A percentile compares a stretch with the other conserved stretches of the same genome.
These are phyloP conservation scores for Thermothielavioides terrestris DNA, from an alignment of 495 filamentous ascomycete genomes.

Conservation along the genomic window DNA sequence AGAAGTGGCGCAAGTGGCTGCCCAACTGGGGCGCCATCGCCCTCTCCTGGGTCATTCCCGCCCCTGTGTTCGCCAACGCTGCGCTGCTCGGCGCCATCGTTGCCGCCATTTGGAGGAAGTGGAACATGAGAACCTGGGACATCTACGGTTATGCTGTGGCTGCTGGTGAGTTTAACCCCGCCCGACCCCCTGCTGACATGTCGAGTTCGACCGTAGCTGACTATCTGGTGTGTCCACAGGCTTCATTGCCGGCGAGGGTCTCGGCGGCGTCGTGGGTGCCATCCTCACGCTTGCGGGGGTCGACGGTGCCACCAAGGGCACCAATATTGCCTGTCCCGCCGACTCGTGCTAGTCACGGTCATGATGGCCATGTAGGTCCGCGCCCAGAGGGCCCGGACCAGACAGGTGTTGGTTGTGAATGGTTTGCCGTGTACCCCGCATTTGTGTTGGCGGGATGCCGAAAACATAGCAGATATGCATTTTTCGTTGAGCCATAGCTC, in stretches of 20 bases:
- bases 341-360: constrained; percentile 15
- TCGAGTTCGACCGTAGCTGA: constrained; percentile 9
- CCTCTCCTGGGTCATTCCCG: constrained; percentile 51
- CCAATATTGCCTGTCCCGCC: constrained; percentile 41
- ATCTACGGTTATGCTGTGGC: constrained; percentile 58
- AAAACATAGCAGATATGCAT: background rate
- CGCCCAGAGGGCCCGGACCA: too few relatives aligned
- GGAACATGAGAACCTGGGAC: constrained; percentile 46
- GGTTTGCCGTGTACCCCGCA: too few relatives aligned
- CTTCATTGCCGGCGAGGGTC: constrained; percentile 59
- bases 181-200: constrained; percentile 10
- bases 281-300: constrained; percentile 46
- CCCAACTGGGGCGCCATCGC: constrained; percentile 63
- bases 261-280: constrained; percentile 55
- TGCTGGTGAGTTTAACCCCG: constrained; percentile 32
- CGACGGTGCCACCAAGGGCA: constrained; percentile 38
- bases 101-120: constrained; percentile 52
- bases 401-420: too few relatives aligned
- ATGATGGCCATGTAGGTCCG: background rate
- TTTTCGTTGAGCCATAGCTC: background rate
- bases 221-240: constrained; percentile 16
- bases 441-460: too few relatives aligned
- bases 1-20: constrained; percentile 48
- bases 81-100: constrained; percentile 50
- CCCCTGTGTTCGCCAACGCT: constrained; percentile 36